phyloP scores from a whole-genome alignment of 495 filamentous ascomycete genomes.

The Tuber umbilicatum region DNA sequence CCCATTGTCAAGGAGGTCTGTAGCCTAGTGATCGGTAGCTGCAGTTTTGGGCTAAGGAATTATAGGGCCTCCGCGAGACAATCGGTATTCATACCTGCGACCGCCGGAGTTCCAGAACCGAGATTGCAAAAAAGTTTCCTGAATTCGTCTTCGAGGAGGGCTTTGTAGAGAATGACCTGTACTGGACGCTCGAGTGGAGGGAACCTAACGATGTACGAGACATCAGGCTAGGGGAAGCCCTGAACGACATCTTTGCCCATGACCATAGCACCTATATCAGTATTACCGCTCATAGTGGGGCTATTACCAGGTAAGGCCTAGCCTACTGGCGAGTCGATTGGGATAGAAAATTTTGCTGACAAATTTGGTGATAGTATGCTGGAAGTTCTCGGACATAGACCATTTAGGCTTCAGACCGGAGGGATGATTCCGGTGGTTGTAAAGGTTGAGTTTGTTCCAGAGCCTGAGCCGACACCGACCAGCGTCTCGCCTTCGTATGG shows the following conservation, averaged over 20 bases:
- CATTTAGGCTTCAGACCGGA: conserved; percentile 58
- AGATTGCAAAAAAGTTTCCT: conserved; percentile 56
- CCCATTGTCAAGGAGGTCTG: conserved; percentile 64
- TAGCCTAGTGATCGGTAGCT: conserved; percentile 57
- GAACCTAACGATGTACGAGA: conserved; percentile 55
- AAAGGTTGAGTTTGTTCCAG: conserved; percentile 47
- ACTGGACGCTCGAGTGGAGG: conserved; percentile 54
- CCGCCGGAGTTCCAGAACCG: conserved; percentile 53
- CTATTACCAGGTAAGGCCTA: conserved; percentile 30
- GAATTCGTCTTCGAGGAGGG: conserved; percentile 55
- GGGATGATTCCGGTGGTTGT: conserved; percentile 66
- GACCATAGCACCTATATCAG: conserved; percentile 59
- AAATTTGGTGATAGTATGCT: conserved; percentile 20
- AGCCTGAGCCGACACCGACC: conserved; percentile 19
- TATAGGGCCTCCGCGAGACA: conserved; percentile 54
- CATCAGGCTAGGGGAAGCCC: conserved; percentile 49
- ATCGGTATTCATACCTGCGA: conserved; percentile 77
- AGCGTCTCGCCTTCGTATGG: conserved; percentile 17
- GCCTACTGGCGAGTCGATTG: background rate
- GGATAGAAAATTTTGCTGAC: background rate
- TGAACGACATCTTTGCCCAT: conserved; percentile 58
- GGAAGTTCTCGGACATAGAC: conserved; percentile 53
- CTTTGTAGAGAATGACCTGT: conserved; percentile 57
- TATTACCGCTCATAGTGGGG: conserved; percentile 55
- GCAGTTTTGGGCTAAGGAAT: conserved; percentile 53